Conservation (phyloP, 768 basidiomycete genomes). For the Boletellus emodensis region DNA sequence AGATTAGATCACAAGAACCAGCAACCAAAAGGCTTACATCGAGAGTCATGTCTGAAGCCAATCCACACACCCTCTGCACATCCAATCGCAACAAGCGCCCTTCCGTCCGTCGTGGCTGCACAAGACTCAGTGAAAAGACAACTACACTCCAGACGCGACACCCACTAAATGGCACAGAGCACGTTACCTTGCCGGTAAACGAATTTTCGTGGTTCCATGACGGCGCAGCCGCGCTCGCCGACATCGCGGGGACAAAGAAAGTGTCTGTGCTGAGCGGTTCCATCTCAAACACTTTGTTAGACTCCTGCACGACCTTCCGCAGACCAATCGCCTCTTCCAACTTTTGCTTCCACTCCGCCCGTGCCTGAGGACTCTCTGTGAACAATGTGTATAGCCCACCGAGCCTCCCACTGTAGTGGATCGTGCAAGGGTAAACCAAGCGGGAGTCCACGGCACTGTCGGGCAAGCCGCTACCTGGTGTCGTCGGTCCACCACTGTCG, state of each 20-base stretch:
- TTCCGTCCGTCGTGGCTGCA: constrained; percentile 76
- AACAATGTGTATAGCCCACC: constrained; percentile 87
- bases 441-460: constrained; percentile 59
- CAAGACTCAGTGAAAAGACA: constrained; percentile 6
- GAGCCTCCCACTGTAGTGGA: constrained; percentile 83
- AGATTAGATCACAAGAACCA: constrained; percentile 3
- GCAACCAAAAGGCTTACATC: constrained; percentile 44
- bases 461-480: constrained; percentile 30
- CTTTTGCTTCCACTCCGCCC: constrained; percentile 86
- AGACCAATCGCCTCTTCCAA: constrained; percentile 84
- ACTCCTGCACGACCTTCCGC: constrained; percentile 84
- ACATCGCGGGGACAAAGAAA: constrained; percentile 71
- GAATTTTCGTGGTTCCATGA: constrained; percentile 67
- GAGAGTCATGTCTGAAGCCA: constrained; percentile 83
- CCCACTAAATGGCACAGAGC: constrained; percentile 88
- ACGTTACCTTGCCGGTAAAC: constrained; percentile 84
- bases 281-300: constrained; percentile 92
- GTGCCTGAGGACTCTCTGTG: constrained; percentile 71
- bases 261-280: constrained; percentile 87
- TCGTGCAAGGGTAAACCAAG: constrained; percentile 80
- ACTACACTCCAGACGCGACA: not conserved
- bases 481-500: constrained; percentile 22
- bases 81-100: constrained; percentile 86
- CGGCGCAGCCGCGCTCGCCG: constrained; percentile 41
- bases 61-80: constrained; percentile 97